These are phyloP conservation scores for Sugiyamaella americana DNA, from an alignment of 805 yeast genomes.

Conservation along the genomic window DNA sequence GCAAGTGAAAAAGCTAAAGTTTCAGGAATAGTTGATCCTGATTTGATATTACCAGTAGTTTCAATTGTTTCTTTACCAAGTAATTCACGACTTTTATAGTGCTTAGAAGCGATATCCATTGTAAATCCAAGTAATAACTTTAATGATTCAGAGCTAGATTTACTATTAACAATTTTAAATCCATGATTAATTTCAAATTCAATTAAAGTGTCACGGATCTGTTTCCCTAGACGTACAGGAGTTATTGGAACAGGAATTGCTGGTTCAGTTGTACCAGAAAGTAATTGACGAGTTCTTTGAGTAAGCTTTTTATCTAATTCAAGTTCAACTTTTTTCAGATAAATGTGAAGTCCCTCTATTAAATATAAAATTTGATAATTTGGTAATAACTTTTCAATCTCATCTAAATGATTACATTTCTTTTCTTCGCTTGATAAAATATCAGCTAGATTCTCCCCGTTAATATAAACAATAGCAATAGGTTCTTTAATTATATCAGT, in stretches of 20 bases:
- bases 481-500: background rate
- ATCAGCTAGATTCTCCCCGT: background rate
- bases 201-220: background rate
- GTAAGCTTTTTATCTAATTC: slow-evolving; percentile 11
- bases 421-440: background rate
- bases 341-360: slow-evolving; percentile 14
- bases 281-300: slow-evolving; percentile 12
- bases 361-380: slow-evolving; percentile 13
- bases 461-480: slow-evolving; percentile 8
- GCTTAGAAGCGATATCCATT: slow-evolving; percentile 12
- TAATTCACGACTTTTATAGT: slow-evolving; percentile 8
- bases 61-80: slow-evolving; percentile 6
- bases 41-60: slow-evolving; percentile 11
- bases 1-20: slow-evolving; percentile 12
- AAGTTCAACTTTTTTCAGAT: slow-evolving; percentile 7
- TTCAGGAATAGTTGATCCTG: slow-evolving; percentile 16
- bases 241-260: background rate
- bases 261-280: background rate
- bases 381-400: background rate
- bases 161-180: slow-evolving; percentile 13
- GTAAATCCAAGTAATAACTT: slow-evolving; percentile 16
- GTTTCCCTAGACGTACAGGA: background rate
- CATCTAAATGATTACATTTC: background rate
- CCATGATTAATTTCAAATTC: slow-evolving; percentile 11
- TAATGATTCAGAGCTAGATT: slow-evolving; percentile 11